Conservation (phyloP, 2,329 filamentous ascomycete genomes). For the Helminthosporium solani region DNA sequence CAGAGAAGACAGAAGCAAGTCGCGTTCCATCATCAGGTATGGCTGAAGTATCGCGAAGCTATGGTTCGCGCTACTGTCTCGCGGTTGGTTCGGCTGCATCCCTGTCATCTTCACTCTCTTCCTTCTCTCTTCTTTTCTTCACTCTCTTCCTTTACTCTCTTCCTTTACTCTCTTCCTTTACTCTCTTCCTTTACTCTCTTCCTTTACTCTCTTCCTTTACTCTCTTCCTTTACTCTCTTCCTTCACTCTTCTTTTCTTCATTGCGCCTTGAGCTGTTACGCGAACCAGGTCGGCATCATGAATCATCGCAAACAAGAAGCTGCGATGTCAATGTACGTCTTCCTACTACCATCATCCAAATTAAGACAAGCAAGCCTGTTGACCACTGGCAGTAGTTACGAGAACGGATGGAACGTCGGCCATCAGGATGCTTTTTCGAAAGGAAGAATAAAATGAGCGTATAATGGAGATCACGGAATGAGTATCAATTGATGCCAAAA, state of each 20-base stretch:
- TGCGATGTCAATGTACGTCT: slow-evolving; percentile 47
- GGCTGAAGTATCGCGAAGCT: not conserved
- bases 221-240: not conserved
- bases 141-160: not conserved
- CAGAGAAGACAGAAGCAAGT: not conserved
- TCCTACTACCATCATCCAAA: slow-evolving; percentile 54
- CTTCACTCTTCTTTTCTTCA: not conserved
- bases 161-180: not conserved
- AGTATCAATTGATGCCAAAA: too few relatives aligned
- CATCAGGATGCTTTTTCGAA: slow-evolving; percentile 59
- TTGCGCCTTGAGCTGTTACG: too few relatives aligned
- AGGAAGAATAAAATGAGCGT: too few relatives aligned
- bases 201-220: not conserved
- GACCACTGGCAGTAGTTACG: slow-evolving; percentile 58
- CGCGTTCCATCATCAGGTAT: not conserved
- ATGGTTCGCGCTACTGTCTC: not conserved
- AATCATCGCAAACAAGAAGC: slow-evolving; percentile 41
- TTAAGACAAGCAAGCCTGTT: slow-evolving; percentile 47
- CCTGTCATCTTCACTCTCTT: not conserved
- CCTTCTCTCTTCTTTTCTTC: not conserved
- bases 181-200: not conserved
- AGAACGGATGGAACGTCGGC: slow-evolving; percentile 57
- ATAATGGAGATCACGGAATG: too few relatives aligned
- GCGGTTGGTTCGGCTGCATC: not conserved
- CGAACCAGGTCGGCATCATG: slow-evolving; percentile 40